Evolutionary conservation across 192 early-diverging fungal species (phyloP), one percentile per base, ranked within the genome.

Genomic region (Coemansia sp.): DNA sequence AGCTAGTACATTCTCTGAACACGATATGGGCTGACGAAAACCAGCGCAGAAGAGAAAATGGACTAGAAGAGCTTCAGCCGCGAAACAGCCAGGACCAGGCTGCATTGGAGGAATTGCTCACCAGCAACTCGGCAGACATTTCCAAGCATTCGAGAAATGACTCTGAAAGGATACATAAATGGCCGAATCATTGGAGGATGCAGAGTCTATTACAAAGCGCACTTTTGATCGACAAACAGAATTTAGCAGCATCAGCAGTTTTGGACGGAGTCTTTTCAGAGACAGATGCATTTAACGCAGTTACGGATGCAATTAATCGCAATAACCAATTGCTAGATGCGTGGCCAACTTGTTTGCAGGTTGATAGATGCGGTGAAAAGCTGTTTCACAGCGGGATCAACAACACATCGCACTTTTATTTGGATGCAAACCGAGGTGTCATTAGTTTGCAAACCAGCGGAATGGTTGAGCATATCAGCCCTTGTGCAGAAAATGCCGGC

Each of bases 1-100:
- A 83, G 60, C 73, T 90, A 29, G 87, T 93, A 3, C 85, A 85
- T 7, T 89, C 87, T 11, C 74, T 93, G 25, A 73, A 62, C 7
- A 56, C 64, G 3, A 73, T 91, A 29, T 92, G 89, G 90, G 71
- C 88, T 61, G 88, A 89, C 30, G 88, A 89, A 71, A 71, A 68
- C 14, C 28, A 34, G n/a, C 69, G 89, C 16, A 82, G 88, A 40
- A 25, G 48, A 18, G 28, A 50, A 16, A 59, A 49, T 32, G 74
- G 66, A 11, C 72, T 80, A 51, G 63, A 38, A n/a, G 38, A 38
- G 22, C 56, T 61, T 33, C 64, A 72, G 18, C 63, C 55, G 28
- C 33, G 34, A n/a, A 50, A 54, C 48, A 64, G 49, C 31, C 70
- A 68, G 18, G 36, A 3, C 2, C 45, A 60, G 59, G 36, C 17